phyloP scores from a whole-genome alignment of 116 monocot species.

The Trichopus zeylanicus region DNA sequence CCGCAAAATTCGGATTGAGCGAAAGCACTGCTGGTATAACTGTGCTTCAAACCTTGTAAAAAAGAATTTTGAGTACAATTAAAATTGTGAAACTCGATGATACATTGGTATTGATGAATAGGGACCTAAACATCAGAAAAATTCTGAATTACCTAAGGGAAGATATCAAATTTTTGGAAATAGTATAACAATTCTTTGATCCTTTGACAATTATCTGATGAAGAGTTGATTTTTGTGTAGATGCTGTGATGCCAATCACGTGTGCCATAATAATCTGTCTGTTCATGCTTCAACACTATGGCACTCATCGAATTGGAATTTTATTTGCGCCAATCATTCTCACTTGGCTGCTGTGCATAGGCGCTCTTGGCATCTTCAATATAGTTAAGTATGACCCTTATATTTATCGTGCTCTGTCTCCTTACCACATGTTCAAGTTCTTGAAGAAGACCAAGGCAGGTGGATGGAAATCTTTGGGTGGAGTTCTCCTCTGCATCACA shows the following conservation, averaged over 20 bases:
- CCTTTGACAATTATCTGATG: neutral
- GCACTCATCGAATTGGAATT: conserved; percentile 56
- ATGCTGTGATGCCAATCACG: conserved; percentile 51
- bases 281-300: conserved; percentile 65
- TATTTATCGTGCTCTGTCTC: conserved; percentile 43
- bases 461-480: conserved; percentile 71
- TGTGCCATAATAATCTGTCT: conserved; percentile 51
- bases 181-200: too few species aligned
- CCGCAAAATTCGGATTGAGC: too few species aligned
- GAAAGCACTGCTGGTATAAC: too few species aligned
- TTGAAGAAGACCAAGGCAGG: conserved; percentile 43
- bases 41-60: too few species aligned
- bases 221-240: conserved; percentile 19
- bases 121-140: too few species aligned
- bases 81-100: too few species aligned
- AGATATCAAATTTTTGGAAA: too few species aligned
- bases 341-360: conserved; percentile 51
- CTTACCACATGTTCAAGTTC: conserved; percentile 52
- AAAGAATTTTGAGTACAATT: too few species aligned
- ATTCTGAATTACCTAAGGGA: too few species aligned
- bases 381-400: conserved; percentile 45
- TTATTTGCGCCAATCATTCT: conserved; percentile 61
- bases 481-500: conserved; percentile 65
- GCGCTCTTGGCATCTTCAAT: conserved; percentile 47
- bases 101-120: too few species aligned